Conservation (phyloP, 208 protist species). For the Wallacemonas rigidus region DNA sequence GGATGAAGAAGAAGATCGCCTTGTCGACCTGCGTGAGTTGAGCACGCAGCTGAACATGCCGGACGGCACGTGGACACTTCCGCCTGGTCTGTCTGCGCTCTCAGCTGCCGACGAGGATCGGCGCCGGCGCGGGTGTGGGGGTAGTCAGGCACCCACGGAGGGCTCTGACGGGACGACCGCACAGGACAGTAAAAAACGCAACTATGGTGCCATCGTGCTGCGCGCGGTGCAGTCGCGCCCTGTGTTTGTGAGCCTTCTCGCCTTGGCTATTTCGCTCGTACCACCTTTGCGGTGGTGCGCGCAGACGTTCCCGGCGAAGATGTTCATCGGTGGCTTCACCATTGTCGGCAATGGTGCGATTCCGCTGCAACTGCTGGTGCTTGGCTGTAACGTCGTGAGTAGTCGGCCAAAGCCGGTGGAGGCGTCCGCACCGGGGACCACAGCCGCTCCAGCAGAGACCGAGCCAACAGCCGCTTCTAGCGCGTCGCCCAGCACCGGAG, state of each 20-base stretch:
- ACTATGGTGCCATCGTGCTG: slow-evolving; percentile 14
- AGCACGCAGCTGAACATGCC: not conserved
- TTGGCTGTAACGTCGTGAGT: slow-evolving; percentile 49
- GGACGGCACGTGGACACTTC: not conserved
- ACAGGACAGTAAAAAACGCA: not conserved
- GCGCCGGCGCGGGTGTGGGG: too few species aligned
- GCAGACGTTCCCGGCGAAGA: slow-evolving; percentile 35
- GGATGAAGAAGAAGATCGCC: not conserved
- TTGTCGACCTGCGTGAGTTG: slow-evolving; percentile 2
- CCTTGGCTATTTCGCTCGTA: slow-evolving; percentile 60
- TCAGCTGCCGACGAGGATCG: not conserved
- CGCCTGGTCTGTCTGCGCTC: slow-evolving; percentile 6
- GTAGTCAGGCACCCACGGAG: too few species aligned
- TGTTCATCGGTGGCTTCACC: slow-evolving; percentile 53
- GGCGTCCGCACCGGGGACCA: not conserved
- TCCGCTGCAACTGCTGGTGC: slow-evolving; percentile 63
- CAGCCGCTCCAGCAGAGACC: not conserved
- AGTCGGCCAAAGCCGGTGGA: slow-evolving; percentile 20
- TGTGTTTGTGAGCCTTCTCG: slow-evolving; percentile 48
- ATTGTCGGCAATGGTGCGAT: slow-evolving; percentile 59
- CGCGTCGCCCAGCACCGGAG: too few species aligned
- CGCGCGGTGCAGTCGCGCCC: slow-evolving; percentile 44
- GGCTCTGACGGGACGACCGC: too few species aligned
- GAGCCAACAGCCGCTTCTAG: not conserved
- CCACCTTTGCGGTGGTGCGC: slow-evolving; percentile 70